A percentile compares a stretch with the other conserved stretches of the same genome.
These are phyloP conservation scores for Paramecium pentaurelia DNA, from an alignment of 73 alveolate genomes.

Conservation along the genomic window DNA sequence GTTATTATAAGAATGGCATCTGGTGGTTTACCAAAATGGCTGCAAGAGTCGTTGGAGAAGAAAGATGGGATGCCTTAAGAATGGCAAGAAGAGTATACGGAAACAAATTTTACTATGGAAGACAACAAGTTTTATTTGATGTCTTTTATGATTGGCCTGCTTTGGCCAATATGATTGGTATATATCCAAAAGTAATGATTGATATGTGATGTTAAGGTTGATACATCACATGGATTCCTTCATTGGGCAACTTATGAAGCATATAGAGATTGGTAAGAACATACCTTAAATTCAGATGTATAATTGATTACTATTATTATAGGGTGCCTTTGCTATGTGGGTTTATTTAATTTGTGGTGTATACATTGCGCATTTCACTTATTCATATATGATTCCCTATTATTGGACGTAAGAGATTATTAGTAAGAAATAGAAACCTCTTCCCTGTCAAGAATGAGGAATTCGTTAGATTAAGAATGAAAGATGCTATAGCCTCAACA, in stretches of 20 bases:
- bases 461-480: slow-evolving; percentile 59
- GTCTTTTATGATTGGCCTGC: slow-evolving; percentile 55
- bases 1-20: slow-evolving; percentile 56
- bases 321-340: slow-evolving; percentile 64
- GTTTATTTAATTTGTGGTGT: slow-evolving; percentile 47
- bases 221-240: slow-evolving; percentile 62
- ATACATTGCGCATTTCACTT: slow-evolving; percentile 25
- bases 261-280: slow-evolving; percentile 63
- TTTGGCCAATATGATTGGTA: slow-evolving; percentile 61
- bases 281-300: slow-evolving; percentile 58
- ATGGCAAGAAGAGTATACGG: slow-evolving; percentile 47
- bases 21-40: slow-evolving; percentile 64
- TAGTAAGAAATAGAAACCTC: background rate
- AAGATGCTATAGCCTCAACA: slow-evolving; percentile 58
- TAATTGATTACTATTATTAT: background rate
- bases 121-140: slow-evolving; percentile 46
- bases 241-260: slow-evolving; percentile 53
- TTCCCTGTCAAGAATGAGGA: slow-evolving; percentile 59
- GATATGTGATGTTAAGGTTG: background rate
- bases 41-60: slow-evolving; percentile 59
- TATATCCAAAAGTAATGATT: slow-evolving; percentile 45
- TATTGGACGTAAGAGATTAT: slow-evolving; percentile 49
- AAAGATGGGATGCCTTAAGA: slow-evolving; percentile 59
- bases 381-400: slow-evolving; percentile 54
- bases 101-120: slow-evolving; percentile 57